Evolutionary conservation across 805 yeast species (phyloP).

Genomic region (Tetrapisispora nanseiensis): DNA sequence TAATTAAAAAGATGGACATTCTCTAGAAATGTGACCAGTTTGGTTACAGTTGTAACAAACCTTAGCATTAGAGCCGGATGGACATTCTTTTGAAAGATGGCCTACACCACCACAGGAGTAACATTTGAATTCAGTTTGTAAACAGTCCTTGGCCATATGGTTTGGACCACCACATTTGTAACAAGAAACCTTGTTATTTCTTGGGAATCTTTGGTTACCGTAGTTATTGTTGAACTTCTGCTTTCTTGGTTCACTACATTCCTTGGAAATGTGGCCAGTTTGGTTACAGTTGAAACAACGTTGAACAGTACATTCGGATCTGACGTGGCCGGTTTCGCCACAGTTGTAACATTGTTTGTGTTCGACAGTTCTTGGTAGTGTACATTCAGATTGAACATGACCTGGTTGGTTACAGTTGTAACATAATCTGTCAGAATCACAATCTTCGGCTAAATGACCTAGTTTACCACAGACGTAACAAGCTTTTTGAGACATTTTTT

Average conservation of each 20-base stretch:
- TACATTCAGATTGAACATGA: constrained; percentile 82
- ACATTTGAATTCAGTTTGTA: constrained; percentile 66
- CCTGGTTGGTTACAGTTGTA: constrained; percentile 89
- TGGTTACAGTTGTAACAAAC: constrained; percentile 41
- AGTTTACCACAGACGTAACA: constrained; percentile 89
- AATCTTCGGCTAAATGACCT: constrained; percentile 84
- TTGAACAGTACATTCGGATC: constrained; percentile 65
- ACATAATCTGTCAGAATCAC: constrained; percentile 81
- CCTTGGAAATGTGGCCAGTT: constrained; percentile 75
- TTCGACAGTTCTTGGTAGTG: constrained; percentile 75
- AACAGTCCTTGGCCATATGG: constrained; percentile 89
- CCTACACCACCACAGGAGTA: constrained; percentile 89
- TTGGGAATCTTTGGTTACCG: background rate
- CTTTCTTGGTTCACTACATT: constrained; percentile 47
- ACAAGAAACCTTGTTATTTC: constrained; percentile 38
- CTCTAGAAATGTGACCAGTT: constrained; percentile 81
- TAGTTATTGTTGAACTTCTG: background rate
- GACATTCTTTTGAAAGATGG: constrained; percentile 80
- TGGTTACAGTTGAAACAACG: constrained; percentile 75
- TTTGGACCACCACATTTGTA: constrained; percentile 90
- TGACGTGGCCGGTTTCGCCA: constrained; percentile 84
- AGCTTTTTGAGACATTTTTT: constrained; percentile 49
- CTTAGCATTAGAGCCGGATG: constrained; percentile 43
- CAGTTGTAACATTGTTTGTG: constrained; percentile 90
- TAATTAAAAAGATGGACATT: constrained; percentile 36